Conservation (phyloP, 306 rosid genomes). For the Arachis stenosperma region DNA sequence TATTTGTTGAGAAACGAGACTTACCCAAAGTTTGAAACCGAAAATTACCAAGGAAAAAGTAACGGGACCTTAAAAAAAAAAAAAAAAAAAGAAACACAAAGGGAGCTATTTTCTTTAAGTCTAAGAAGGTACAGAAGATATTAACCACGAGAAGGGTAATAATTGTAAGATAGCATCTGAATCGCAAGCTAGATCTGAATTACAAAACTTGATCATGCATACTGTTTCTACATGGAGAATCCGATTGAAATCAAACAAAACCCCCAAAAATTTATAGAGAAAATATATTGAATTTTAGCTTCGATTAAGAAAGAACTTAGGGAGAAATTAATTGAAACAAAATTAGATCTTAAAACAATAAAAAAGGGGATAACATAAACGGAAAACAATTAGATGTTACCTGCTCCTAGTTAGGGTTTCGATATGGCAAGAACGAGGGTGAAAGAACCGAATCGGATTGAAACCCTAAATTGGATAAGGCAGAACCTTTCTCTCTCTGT, state of each 20-base stretch:
- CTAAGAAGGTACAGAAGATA: background rate
- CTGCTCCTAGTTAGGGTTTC: constrained; percentile 67
- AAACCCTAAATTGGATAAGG: constrained; percentile 58
- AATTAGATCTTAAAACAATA: constrained; percentile 4
- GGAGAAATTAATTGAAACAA: background rate
- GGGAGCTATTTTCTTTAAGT: background rate
- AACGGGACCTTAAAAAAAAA: background rate
- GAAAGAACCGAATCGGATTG: background rate
- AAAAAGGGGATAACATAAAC: background rate
- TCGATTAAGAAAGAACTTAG: too few species aligned
- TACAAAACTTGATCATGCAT: background rate
- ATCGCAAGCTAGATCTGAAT: constrained; percentile 29
- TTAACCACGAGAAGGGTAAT: background rate
- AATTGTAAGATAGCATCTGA: background rate
- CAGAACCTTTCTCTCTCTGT: constrained; percentile 37
- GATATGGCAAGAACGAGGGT: background rate
- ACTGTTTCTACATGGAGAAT: constrained; percentile 10
- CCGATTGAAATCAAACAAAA: constrained; percentile 20
- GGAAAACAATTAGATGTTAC: constrained; percentile 33
- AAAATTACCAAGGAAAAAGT: background rate
- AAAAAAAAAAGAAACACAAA: background rate
- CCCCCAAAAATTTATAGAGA: constrained; percentile 12
- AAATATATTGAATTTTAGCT: too few species aligned
- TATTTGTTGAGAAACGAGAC: background rate
- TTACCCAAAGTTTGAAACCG: background rate